These are phyloP conservation scores for Rosa lucieae DNA, from an alignment of 306 rosid genomes.

Conservation along the genomic window DNA sequence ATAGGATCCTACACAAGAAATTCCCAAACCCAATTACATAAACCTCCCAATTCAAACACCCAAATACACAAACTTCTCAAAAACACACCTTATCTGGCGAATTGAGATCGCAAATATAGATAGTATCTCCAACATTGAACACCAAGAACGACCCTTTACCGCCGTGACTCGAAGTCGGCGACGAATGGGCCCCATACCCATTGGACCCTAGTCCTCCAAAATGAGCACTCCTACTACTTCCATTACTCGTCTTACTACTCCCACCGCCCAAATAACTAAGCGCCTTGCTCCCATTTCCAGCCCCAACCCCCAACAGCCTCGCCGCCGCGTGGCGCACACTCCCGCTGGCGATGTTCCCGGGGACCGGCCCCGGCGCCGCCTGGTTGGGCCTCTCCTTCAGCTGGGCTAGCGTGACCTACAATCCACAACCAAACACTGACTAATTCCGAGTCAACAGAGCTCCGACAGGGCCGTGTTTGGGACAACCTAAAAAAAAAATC, in stretches of 20 bases:
- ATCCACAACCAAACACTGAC: slow-evolving; percentile 22
- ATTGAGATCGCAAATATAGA: slow-evolving; percentile 88
- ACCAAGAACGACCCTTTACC: slow-evolving; percentile 83
- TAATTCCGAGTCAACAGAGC: slow-evolving; percentile 19
- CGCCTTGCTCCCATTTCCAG: slow-evolving; percentile 77
- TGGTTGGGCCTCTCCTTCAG: slow-evolving; percentile 84
- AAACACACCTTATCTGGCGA: slow-evolving; percentile 72
- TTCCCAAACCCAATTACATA: background rate
- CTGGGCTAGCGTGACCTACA: slow-evolving; percentile 78
- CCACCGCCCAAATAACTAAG: slow-evolving; percentile 90
- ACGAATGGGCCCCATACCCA: slow-evolving; percentile 40
- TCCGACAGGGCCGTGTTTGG: background rate
- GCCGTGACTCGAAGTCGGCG: slow-evolving; percentile 63
- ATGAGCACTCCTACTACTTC: slow-evolving; percentile 48
- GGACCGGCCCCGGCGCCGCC: slow-evolving; percentile 52
- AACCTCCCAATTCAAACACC: slow-evolving; percentile 27
- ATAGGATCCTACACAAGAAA: slow-evolving; percentile 74
- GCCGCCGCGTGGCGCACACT: slow-evolving; percentile 94
- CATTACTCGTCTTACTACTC: slow-evolving; percentile 62
- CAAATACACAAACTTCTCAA: slow-evolving; percentile 22
- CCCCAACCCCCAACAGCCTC: slow-evolving; percentile 52
- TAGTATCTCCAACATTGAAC: slow-evolving; percentile 92
- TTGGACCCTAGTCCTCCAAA: slow-evolving; percentile 8
- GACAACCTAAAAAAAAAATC: background rate
- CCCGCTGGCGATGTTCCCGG: slow-evolving; percentile 64